Evolutionary conservation across 139 green algal genomes (phyloP), one percentile per base, ranked within the genome.

Genomic region (Coelastrella sp.): DNA sequence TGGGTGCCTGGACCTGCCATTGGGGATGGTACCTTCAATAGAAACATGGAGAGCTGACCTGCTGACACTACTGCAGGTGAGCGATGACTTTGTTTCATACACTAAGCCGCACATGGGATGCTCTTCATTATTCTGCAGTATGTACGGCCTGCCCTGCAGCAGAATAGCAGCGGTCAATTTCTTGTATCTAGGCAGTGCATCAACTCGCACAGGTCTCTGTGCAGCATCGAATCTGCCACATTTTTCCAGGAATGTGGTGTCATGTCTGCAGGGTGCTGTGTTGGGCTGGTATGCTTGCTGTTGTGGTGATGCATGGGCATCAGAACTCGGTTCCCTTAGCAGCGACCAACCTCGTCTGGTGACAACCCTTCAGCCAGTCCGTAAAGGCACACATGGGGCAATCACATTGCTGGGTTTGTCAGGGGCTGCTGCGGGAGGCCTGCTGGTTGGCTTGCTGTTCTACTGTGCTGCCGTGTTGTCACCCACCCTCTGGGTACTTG

Each of bases 301-400:
- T 90, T 97, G 94, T 84, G 98, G 94, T 4, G 98, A 99, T 95
- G 99, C 98, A 0, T 99, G 97, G 97, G 93, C 96, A 4, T 96
- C 90, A 9, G 98, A 99, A 95, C 58, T 99, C 6, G 97, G 97
- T 20, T 87, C 56, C n/a, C 85, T 12, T 20, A 66, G 24, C 24
- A 92, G 25, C 17, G 82, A 88, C 80, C 87, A 90, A 76, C 98
- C 98, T 0, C 92, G 95, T 19, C 95, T 99, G 4, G 96, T 99
- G 89, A 99, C 97, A 15, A 96, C 93, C 0, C n/a, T 95, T n/a
- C 76, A 91, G 8, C 93, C 91, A 5, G 95, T 97, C 63, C 91
- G 92, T n/a, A 93, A 92, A 5, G 97, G 97, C 78, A 98, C 96
- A 22, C 97, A 99, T 92, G 97, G 97, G 4, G 97, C 95, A 10